Percentiles rank a stretch among this genome's conserved stretches.
phyloP scores from a whole-genome alignment of 805 yeast species.

The Kodamaea hsintzibuensis region DNA sequence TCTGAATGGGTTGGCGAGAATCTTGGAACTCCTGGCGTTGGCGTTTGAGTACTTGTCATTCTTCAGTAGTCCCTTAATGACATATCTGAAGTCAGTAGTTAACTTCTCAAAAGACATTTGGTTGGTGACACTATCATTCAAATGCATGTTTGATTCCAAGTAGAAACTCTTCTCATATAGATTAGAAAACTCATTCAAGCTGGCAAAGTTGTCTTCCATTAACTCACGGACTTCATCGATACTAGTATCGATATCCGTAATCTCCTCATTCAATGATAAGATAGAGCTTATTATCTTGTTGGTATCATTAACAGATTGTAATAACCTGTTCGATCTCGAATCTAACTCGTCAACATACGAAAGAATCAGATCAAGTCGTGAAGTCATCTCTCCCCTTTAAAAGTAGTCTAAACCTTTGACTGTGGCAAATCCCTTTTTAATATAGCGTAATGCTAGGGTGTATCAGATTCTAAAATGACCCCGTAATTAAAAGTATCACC shows the following conservation, averaged over 20 bases:
- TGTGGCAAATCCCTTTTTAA: neutral
- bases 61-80: constrained; percentile 20
- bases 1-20: constrained; percentile 6
- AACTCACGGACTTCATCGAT: constrained; percentile 29
- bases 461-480: neutral
- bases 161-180: constrained; percentile 33
- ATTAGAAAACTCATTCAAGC: constrained; percentile 27
- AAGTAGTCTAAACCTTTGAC: neutral
- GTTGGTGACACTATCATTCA: constrained; percentile 35
- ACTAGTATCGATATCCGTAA: constrained; percentile 27
- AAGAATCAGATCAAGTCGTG: constrained; percentile 31
- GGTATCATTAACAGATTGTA: constrained; percentile 25
- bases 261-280: constrained; percentile 18
- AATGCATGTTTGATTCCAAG: constrained; percentile 33
- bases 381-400: constrained; percentile 10
- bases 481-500: neutral
- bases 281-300: constrained; percentile 23
- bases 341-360: constrained; percentile 34
- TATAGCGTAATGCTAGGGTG: neutral
- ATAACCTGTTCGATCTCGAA: constrained; percentile 24
- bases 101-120: constrained; percentile 31
- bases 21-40: neutral
- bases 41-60: constrained; percentile 12
- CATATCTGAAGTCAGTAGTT: constrained; percentile 26
- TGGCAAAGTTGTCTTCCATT: constrained; percentile 23